These are phyloP conservation scores for Pseudogymnoascus sp. DNA, from an alignment of 2,329 filamentous ascomycete species.

Conservation along the genomic window DNA sequence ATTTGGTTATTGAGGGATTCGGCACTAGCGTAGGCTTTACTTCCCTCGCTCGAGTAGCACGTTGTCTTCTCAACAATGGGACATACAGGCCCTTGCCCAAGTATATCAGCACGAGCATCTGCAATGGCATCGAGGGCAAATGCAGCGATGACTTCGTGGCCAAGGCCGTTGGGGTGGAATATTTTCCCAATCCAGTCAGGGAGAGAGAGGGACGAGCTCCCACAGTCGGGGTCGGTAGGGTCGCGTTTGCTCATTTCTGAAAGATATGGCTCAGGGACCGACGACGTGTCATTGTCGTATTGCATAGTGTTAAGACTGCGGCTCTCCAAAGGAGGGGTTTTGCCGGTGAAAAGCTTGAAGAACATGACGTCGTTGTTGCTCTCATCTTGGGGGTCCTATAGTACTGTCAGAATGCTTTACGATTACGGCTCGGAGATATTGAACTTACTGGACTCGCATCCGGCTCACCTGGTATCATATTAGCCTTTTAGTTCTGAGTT, in stretches of 20 bases:
- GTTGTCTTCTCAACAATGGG: background rate
- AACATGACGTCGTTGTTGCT: conserved; percentile 29
- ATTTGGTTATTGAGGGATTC: conserved; percentile 23
- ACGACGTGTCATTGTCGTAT: conserved; percentile 14
- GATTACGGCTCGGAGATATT: background rate
- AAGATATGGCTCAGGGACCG: conserved; percentile 9
- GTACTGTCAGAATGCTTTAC: background rate
- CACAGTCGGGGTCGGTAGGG: conserved; percentile 21
- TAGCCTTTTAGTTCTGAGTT: background rate
- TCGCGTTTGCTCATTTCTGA: conserved; percentile 15
- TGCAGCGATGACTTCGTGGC: conserved; percentile 26
- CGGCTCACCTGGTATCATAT: background rate
- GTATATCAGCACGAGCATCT: conserved; percentile 6
- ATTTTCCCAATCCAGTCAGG: conserved; percentile 27
- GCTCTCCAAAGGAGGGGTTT: background rate
- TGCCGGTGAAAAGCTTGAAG: conserved; percentile 26
- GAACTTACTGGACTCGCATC: background rate
- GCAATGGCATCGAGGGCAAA: conserved; percentile 20
- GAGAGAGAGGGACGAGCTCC: conserved; percentile 21
- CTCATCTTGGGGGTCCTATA: conserved; percentile 22
- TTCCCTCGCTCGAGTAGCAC: conserved; percentile 14
- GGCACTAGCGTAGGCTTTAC: conserved; percentile 20
- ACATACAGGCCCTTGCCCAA: background rate
- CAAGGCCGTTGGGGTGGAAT: conserved; percentile 30
- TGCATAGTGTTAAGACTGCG: conserved; percentile 5